Conservation (phyloP, 306 rosid species). For the Crataegus laevigata region DNA sequence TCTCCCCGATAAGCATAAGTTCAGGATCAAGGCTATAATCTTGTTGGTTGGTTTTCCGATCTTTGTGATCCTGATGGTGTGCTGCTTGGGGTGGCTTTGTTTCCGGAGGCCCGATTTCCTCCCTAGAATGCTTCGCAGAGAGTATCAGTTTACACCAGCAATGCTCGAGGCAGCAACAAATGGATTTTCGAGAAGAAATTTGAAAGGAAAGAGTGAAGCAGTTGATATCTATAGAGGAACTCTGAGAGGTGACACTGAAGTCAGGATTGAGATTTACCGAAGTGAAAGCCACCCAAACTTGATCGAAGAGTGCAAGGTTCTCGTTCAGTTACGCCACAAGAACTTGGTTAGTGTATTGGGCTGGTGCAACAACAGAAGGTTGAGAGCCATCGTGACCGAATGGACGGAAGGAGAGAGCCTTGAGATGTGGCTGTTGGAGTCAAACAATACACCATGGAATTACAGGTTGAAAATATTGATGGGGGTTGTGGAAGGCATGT, state of each 20-base stretch:
- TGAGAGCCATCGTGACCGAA: conserved; percentile 49
- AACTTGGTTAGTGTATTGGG: conserved; percentile 51
- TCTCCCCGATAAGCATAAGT: conserved; percentile 28
- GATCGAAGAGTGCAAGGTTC: conserved; percentile 44
- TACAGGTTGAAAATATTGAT: conserved; percentile 47
- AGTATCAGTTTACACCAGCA: conserved; percentile 36
- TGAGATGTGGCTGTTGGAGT: conserved; percentile 43
- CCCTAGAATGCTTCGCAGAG: conserved; percentile 33
- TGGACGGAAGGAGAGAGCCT: conserved; percentile 37
- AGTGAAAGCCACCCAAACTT: conserved; percentile 21
- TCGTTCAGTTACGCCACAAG: conserved; percentile 40
- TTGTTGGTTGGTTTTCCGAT: conserved; percentile 51
- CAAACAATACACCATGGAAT: conserved; percentile 41
- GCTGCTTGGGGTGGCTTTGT: conserved; percentile 49
- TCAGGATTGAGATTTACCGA: conserved; percentile 55
- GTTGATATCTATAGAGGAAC: conserved; percentile 53
- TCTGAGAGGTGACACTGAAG: conserved; percentile 46
- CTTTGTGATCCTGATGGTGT: conserved; percentile 38
- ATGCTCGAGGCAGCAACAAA: conserved; percentile 52
- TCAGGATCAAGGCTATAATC: conserved; percentile 32
- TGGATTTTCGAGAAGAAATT: conserved; percentile 34
- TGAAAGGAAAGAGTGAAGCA: conserved; percentile 47
- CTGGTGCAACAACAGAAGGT: conserved; percentile 45
- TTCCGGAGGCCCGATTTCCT: conserved; percentile 56
- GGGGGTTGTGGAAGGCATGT: conserved; percentile 49